Evolutionary conservation across 345 rosid genomes (phyloP).

Genomic region (Zanthoxylum bungeanum): DNA sequence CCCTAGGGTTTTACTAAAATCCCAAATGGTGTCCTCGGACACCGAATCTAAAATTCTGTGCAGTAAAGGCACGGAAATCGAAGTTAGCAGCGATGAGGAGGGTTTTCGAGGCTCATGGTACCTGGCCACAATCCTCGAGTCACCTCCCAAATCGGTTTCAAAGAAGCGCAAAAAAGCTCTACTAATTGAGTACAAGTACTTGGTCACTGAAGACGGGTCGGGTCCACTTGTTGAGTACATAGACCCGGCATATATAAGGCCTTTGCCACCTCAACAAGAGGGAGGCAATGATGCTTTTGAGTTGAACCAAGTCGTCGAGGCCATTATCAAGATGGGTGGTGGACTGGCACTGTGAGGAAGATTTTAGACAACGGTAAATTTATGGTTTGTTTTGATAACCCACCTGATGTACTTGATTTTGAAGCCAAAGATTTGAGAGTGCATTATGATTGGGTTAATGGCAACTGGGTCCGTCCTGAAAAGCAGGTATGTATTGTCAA

Average conservation of each 20-base stretch:
- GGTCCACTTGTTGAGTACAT: constrained; percentile 37
- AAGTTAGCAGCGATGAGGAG: constrained; percentile 53
- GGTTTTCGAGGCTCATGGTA: constrained; percentile 59
- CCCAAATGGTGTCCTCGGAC: constrained; percentile 21
- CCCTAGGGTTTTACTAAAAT: constrained; percentile 9
- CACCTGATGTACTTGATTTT: constrained; percentile 47
- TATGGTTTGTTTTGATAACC: constrained; percentile 45
- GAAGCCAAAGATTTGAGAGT: constrained; percentile 41
- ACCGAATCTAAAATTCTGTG: constrained; percentile 7
- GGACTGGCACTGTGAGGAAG: constrained; percentile 54
- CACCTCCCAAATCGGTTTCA: constrained; percentile 24
- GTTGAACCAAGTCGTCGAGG: constrained; percentile 37
- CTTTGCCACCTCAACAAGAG: constrained; percentile 36
- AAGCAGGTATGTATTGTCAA: constrained; percentile 35
- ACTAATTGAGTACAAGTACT: constrained; percentile 39
- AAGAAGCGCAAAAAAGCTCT: constrained; percentile 30
- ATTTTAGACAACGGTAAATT: constrained; percentile 27
- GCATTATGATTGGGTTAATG: constrained; percentile 50
- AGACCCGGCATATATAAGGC: constrained; percentile 42
- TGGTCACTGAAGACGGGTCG: constrained; percentile 33
- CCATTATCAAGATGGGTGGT: constrained; percentile 43
- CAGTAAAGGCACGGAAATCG: constrained; percentile 32
- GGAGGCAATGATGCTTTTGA: constrained; percentile 13
- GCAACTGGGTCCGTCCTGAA: constrained; percentile 43
- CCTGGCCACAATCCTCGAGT: constrained; percentile 40